These are phyloP conservation scores for Hyphopichia khmerensis DNA, from an alignment of 1,139 yeast genomes.

Conservation along the genomic window DNA sequence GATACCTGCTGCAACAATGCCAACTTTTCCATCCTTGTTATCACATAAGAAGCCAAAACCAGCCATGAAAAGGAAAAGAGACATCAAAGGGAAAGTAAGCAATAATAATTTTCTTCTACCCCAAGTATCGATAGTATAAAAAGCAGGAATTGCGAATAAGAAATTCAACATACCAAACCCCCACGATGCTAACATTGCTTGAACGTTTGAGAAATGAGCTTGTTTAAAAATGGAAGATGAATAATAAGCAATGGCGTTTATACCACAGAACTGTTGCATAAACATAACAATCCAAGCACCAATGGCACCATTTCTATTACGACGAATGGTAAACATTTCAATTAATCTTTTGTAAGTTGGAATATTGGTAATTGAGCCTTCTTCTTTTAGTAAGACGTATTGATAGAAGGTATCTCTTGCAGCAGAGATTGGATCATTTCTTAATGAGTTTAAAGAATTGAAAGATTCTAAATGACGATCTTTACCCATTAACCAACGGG, in stretches of 20 bases:
- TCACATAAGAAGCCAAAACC: conserved; percentile 76
- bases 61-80: conserved; percentile 62
- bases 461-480: conserved; percentile 58
- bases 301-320: conserved; percentile 80
- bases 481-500: conserved; percentile 77
- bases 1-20: conserved; percentile 67
- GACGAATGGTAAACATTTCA: conserved; percentile 64
- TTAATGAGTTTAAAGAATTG: conserved; percentile 47
- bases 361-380: conserved; percentile 49
- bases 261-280: conserved; percentile 92
- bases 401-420: conserved; percentile 79
- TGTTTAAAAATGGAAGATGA: conserved; percentile 70
- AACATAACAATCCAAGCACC: conserved; percentile 85
- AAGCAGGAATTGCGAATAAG: conserved; percentile 80
- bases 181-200: conserved; percentile 76
- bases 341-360: conserved; percentile 53
- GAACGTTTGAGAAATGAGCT: conserved; percentile 60
- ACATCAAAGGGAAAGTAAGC: conserved; percentile 75
- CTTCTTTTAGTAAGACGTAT: conserved; percentile 63
- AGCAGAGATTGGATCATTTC: conserved; percentile 58
- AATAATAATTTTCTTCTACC: conserved; percentile 75
- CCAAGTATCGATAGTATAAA: conserved; percentile 74
- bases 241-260: conserved; percentile 84
- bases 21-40: conserved; percentile 53
- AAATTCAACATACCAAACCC: conserved; percentile 85